These are phyloP conservation scores for Aspergillus ostianus DNA, from an alignment of 495 filamentous ascomycete genomes.

Conservation along the genomic window DNA sequence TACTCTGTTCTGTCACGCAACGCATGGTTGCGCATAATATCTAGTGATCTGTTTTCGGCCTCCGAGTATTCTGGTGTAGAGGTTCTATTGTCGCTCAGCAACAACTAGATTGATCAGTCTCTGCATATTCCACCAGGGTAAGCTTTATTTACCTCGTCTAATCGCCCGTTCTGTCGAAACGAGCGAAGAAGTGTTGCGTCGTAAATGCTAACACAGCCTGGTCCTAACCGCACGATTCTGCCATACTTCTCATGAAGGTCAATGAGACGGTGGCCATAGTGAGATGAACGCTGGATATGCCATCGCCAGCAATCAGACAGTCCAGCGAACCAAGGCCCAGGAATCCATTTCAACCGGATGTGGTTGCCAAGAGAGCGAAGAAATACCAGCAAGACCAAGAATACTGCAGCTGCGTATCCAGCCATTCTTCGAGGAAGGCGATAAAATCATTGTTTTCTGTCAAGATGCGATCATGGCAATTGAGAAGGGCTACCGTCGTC, in stretches of 20 bases:
- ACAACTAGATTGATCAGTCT: not conserved
- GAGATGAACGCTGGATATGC: slow-evolving; percentile 4
- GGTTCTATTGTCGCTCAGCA: not conserved
- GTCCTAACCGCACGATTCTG: slow-evolving; percentile 54
- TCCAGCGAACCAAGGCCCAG: slow-evolving; percentile 16
- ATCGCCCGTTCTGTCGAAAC: not conserved
- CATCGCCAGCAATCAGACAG: slow-evolving; percentile 16
- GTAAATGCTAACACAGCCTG: slow-evolving; percentile 52
- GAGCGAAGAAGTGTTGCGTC: slow-evolving; percentile 36
- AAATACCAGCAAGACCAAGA: slow-evolving; percentile 7
- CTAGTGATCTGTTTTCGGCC: not conserved
- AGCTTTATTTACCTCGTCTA: slow-evolving; percentile 1
- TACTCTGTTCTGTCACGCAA: not conserved
- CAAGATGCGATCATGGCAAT: not conserved
- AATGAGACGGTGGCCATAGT: slow-evolving; percentile 11
- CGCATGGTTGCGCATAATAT: too few species aligned
- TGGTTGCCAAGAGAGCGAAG: slow-evolving; percentile 18
- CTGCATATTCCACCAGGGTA: not conserved
- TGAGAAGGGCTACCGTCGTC: not conserved
- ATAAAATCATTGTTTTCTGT: not conserved
- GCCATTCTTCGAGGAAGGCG: slow-evolving; percentile 4
- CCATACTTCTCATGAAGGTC: slow-evolving; percentile 52
- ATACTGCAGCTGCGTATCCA: slow-evolving; percentile 7
- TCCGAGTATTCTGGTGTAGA: not conserved
- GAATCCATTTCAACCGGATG: slow-evolving; percentile 16